A percentile compares a stretch with the other conserved stretches of the same genome.
Evolutionary conservation across 192 early-diverging fungal species (phyloP).

Genomic region (Jimgerdemannia lactiflua): DNA sequence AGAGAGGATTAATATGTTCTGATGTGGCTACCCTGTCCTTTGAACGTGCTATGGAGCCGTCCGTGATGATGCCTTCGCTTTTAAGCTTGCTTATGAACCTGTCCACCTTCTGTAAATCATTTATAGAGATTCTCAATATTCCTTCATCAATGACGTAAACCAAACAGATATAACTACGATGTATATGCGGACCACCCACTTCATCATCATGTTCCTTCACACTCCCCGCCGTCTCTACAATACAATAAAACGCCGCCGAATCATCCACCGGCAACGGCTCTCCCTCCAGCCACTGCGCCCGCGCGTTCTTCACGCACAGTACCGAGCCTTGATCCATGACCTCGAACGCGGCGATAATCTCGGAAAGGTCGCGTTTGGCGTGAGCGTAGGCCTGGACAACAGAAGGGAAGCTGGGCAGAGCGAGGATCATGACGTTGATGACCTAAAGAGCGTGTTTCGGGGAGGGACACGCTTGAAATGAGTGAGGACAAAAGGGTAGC

Average conservation of each 20-base stretch:
- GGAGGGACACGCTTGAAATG: no score
- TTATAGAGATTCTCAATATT: background rate
- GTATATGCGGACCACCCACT: background rate
- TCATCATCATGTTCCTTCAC: slow-evolving; percentile 93
- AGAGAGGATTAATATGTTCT: background rate
- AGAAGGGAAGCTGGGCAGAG: slow-evolving; percentile 62
- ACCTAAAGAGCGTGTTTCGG: no score
- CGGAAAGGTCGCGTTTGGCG: slow-evolving; percentile 73
- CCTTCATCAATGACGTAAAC: no score
- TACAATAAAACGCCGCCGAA: slow-evolving; percentile 77
- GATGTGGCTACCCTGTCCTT: slow-evolving; percentile 54
- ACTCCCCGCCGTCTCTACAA: slow-evolving; percentile 87
- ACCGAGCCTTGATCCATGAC: slow-evolving; percentile 83
- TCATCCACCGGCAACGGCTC: slow-evolving; percentile 50
- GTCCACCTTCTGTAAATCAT: slow-evolving; percentile 50
- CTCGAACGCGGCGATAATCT: slow-evolving; percentile 93
- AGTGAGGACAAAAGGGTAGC: background rate
- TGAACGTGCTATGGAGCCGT: slow-evolving; percentile 84
- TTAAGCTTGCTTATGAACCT: slow-evolving; percentile 68
- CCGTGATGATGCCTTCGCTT: slow-evolving; percentile 60
- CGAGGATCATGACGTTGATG: slow-evolving; percentile 69
- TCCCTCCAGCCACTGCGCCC: slow-evolving; percentile 39
- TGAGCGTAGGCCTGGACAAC: slow-evolving; percentile 72
- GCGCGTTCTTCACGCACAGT: slow-evolving; percentile 65
- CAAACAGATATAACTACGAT: no score